phyloP scores from a whole-genome alignment of 139 green algal genomes.

The Tetratostichococcus sp. region DNA sequence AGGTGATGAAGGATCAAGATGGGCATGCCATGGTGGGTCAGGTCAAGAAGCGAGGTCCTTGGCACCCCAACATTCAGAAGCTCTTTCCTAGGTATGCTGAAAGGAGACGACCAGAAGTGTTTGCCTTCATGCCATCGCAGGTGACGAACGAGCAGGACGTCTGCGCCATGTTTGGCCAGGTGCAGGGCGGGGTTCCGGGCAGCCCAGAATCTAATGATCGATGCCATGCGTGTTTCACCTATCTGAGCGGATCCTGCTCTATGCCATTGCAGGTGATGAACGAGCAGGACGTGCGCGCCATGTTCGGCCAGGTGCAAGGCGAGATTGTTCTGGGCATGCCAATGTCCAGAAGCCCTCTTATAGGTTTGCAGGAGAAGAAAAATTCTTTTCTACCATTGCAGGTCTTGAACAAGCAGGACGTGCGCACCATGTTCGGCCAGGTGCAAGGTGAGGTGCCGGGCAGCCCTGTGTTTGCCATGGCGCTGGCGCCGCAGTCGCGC shows the following conservation, averaged over 20 bases:
- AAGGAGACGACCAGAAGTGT: too few relatives aligned
- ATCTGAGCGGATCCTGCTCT: conserved; percentile 98
- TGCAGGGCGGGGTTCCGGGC: neutral
- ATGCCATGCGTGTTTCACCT: conserved; percentile 91
- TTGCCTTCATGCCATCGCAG: too few relatives aligned
- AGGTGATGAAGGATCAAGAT: too few relatives aligned
- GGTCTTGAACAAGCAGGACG: conserved; percentile 44
- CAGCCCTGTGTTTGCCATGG: conserved; percentile 96
- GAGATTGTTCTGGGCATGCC: too few relatives aligned
- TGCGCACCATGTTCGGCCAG: conserved; percentile 39
- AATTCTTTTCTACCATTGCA: conserved; percentile 26
- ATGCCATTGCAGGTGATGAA: too few relatives aligned
- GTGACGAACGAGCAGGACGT: conserved; percentile 45
- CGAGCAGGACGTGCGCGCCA: neutral
- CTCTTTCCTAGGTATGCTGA: too few relatives aligned
- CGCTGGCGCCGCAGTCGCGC: conserved; percentile 76
- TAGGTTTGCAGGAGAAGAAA: neutral
- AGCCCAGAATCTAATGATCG: too few relatives aligned
- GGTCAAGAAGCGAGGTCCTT: too few relatives aligned
- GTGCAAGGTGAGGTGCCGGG: conserved; percentile 94
- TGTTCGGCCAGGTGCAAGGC: neutral
- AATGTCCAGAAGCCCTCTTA: too few relatives aligned
- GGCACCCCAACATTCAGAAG: too few relatives aligned
- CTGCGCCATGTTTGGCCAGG: neutral
- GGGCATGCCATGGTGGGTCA: too few relatives aligned